Evolutionary conservation across 2,329 filamentous ascomycete genomes (phyloP).

Genomic region (Claviceps quebecensis): DNA sequence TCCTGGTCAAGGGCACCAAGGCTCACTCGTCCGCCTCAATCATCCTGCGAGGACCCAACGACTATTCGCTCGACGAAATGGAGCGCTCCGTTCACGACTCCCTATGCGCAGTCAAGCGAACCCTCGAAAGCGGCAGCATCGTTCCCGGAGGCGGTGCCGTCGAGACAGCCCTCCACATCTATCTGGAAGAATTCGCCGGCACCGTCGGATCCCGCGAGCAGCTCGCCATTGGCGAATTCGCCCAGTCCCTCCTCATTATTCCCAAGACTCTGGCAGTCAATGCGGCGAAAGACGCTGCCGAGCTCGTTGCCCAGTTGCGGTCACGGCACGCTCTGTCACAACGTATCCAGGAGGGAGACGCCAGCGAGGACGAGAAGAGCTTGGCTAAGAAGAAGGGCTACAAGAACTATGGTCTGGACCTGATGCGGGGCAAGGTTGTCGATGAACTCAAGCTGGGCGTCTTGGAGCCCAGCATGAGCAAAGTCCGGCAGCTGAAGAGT

Average conservation of each 20-base stretch:
- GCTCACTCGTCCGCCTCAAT: slow-evolving; percentile 87
- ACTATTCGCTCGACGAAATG: slow-evolving; percentile 97
- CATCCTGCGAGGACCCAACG: slow-evolving; percentile 88
- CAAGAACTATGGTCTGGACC: slow-evolving; percentile 94
- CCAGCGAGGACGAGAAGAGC: slow-evolving; percentile 73
- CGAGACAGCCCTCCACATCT: slow-evolving; percentile 98
- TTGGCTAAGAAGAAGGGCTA: slow-evolving; percentile 91
- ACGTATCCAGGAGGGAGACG: slow-evolving; percentile 75
- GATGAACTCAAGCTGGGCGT: slow-evolving; percentile 93
- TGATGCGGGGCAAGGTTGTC: slow-evolving; percentile 76
- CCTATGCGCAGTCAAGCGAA: slow-evolving; percentile 90
- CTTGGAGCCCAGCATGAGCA: slow-evolving; percentile 93
- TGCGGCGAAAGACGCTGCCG: slow-evolving; percentile 88
- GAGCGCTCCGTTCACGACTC: slow-evolving; percentile 97
- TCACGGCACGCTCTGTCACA: slow-evolving; percentile 90
- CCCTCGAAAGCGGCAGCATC: slow-evolving; percentile 89
- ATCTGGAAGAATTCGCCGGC: slow-evolving; percentile 95
- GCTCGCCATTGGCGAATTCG: slow-evolving; percentile 94
- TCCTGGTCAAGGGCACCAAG: slow-evolving; percentile 91
- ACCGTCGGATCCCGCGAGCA: slow-evolving; percentile 95
- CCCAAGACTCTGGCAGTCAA: slow-evolving; percentile 96
- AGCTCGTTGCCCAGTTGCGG: slow-evolving; percentile 88
- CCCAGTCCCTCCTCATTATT: slow-evolving; percentile 82
- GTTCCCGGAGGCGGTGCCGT: slow-evolving; percentile 93
- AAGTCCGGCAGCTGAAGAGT: slow-evolving; percentile 95